These are phyloP conservation scores for Coix lacrymajobi DNA, from an alignment of 176 grass and related monocot species.

Conservation along the genomic window DNA sequence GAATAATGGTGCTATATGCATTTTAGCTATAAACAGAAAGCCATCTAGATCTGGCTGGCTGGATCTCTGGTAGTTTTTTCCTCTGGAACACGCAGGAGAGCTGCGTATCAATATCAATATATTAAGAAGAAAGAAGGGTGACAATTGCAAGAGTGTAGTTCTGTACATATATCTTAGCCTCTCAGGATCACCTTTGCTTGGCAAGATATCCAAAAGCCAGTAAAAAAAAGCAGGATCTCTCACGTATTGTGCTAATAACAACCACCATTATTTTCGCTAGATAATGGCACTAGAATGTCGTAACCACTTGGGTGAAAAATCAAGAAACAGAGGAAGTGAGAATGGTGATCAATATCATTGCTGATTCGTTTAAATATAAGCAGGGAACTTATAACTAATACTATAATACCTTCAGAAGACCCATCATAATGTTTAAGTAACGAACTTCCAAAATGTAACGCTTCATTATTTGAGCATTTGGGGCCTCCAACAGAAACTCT, in stretches of 20 bases:
- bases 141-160: neutral
- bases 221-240: constrained; percentile 11
- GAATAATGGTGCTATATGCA: constrained; percentile 14
- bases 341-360: neutral
- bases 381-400: constrained; percentile 18
- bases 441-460: constrained; percentile 81
- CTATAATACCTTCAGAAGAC: constrained; percentile 76
- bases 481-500: constrained; percentile 86
- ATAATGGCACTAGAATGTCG: neutral
- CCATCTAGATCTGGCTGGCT: neutral
- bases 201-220: neutral
- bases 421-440: constrained; percentile 76
- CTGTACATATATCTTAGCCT: neutral
- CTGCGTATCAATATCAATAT: no score
- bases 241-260: constrained; percentile 11
- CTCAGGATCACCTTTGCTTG: neutral
- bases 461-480: constrained; percentile 98
- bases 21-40: constrained; percentile 6
- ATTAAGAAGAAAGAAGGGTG: no score
- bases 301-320: neutral
- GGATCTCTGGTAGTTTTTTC: neutral
- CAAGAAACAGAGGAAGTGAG: neutral
- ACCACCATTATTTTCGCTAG: neutral
- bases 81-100: no score
- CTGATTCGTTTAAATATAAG: constrained; percentile 15